phyloP scores from a whole-genome alignment of 1,284 basidiomycete species.

The Sporisorium exsertum region DNA sequence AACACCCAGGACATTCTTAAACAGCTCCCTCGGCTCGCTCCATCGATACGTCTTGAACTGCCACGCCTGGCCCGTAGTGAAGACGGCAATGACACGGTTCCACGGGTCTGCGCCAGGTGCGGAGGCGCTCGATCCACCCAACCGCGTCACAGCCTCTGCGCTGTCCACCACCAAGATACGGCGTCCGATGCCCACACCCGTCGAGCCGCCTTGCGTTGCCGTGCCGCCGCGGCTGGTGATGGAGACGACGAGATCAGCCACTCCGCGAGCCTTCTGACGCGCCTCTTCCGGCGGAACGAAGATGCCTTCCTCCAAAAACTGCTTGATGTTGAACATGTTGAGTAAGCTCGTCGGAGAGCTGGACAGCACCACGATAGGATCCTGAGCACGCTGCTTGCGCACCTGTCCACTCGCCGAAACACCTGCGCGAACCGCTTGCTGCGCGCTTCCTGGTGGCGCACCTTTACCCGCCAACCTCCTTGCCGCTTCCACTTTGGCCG shows the following conservation, averaged over 20 bases:
- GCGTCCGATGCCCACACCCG: conserved; percentile 62
- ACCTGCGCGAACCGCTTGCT: conserved; percentile 17
- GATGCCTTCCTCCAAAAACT: conserved; percentile 88
- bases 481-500: conserved; percentile 57
- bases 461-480: conserved; percentile 47
- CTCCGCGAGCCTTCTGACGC: conserved; percentile 57
- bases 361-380: conserved; percentile 95
- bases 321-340: conserved; percentile 97
- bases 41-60: conserved; percentile 97
- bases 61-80: conserved; percentile 97
- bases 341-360: conserved; percentile 93
- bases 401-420: conserved; percentile 32
- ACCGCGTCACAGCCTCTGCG: conserved; percentile 89
- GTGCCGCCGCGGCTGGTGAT: conserved; percentile 55
- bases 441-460: conserved; percentile 18
- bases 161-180: conserved; percentile 88
- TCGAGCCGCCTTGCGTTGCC: conserved; percentile 8
- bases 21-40: conserved; percentile 88
- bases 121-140: conserved; percentile 73
- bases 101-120: conserved; percentile 64
- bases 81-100: conserved; percentile 93
- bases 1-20: conserved; percentile 77
- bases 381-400: conserved; percentile 62
- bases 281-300: conserved; percentile 72
- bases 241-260: conserved; percentile 57